Percentiles rank a stretch among this genome's conserved stretches.
Evolutionary conservation across 768 basidiomycete species (phyloP).

Genomic region (Pleurotus tuoliensis): DNA sequence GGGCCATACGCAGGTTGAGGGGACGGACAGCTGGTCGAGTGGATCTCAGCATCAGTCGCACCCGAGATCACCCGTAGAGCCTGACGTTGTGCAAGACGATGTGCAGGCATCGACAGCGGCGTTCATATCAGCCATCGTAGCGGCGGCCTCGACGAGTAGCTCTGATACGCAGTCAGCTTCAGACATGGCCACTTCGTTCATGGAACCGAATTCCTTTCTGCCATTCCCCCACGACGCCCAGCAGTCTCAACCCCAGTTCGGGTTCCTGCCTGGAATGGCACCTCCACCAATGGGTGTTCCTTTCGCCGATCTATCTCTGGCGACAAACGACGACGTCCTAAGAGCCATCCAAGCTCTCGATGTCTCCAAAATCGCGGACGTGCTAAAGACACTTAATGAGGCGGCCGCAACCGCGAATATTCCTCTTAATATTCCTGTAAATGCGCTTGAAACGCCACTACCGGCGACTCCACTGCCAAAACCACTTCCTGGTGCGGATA

Average conservation of each 20-base stretch:
- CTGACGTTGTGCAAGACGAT: constrained; percentile 25
- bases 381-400: constrained; percentile 62
- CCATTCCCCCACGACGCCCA: constrained; percentile 21
- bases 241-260: constrained; percentile 4
- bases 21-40: background rate
- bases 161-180: constrained; percentile 20
- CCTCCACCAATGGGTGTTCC: constrained; percentile 20
- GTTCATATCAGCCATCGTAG: constrained; percentile 62
- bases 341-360: constrained; percentile 73
- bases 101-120: constrained; percentile 50
- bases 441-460: constrained; percentile 18
- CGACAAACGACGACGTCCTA: constrained; percentile 70
- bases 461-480: constrained; percentile 35
- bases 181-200: constrained; percentile 13
- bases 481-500: constrained; percentile 37
- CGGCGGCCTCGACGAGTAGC: constrained; percentile 52
- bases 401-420: constrained; percentile 42
- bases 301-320: constrained; percentile 36
- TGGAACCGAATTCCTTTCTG: constrained; percentile 17
- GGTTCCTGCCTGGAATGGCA: constrained; percentile 4
- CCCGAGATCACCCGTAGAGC: too few relatives aligned
- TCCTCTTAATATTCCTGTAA: constrained; percentile 22
- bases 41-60: too few relatives aligned
- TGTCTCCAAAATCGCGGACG: constrained; percentile 63
- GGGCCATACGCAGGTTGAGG: constrained; percentile 18